Percentiles rank a stretch among this genome's conserved stretches.
These are phyloP conservation scores for Hippophae tibetana DNA, from an alignment of 306 rosid genomes.

Conservation along the genomic window DNA sequence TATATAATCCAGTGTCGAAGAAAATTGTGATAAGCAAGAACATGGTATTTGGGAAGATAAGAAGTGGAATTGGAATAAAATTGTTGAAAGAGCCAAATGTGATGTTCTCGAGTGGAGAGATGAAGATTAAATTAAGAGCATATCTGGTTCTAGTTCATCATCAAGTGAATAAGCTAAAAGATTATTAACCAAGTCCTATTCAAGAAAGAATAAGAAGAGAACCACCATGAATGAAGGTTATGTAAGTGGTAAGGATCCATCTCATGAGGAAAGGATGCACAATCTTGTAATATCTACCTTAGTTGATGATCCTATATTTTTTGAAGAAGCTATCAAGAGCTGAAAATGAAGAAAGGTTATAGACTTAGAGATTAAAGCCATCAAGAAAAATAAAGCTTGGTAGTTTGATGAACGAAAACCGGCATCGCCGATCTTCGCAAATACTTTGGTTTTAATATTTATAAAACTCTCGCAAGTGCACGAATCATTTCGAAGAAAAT, in stretches of 20 bases:
- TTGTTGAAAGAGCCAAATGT: not conserved
- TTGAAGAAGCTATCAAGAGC: conserved; percentile 11
- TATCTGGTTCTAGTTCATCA: no score
- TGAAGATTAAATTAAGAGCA: not conserved
- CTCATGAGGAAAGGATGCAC: conserved; percentile 1
- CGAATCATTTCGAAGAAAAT: no score
- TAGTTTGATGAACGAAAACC: no score
- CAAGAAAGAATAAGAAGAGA: no score
- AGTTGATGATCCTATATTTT: not conserved
- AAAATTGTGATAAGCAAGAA: conserved; percentile 7
- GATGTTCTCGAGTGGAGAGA: conserved; percentile 10
- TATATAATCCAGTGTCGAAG: conserved; percentile 3
- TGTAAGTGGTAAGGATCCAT: no score
- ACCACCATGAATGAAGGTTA: no score
- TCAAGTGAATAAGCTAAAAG: no score
- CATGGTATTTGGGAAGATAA: conserved; percentile 15
- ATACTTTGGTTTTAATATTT: no score
- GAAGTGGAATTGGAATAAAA: not conserved
- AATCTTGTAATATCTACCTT: not conserved
- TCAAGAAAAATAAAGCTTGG: not conserved
- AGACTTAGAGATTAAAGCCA: not conserved
- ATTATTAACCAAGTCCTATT: no score
- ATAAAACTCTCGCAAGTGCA: no score
- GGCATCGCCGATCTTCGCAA: no score
- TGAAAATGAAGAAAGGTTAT: conserved; percentile 5